A percentile compares a stretch with the other conserved stretches of the same genome.
Conservation (phyloP, 1,284 basidiomycete genomes). For the Cystobasidiaceae sp. region DNA sequence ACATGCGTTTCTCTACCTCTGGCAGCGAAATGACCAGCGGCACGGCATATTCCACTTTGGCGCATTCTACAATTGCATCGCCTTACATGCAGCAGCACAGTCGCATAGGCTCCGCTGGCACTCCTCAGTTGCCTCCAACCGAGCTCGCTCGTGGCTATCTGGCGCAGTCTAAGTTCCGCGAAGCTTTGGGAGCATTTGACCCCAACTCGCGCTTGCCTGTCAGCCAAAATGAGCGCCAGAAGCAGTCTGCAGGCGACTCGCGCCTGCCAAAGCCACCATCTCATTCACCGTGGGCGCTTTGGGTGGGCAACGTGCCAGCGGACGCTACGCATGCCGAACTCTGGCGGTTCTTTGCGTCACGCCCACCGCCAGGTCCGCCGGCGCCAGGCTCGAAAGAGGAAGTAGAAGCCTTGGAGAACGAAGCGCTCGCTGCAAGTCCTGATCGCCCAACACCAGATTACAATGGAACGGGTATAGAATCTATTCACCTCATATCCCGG, state of each 20-base stretch:
- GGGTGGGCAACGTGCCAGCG: constrained; percentile 78
- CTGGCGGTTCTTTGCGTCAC: constrained; percentile 71
- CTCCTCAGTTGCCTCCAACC: constrained; percentile 5
- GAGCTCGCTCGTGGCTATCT: constrained; percentile 36
- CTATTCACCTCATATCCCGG: constrained; percentile 85
- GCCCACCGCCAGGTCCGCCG: constrained; percentile 38
- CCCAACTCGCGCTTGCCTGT: constrained; percentile 13
- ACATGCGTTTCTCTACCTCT: not conserved
- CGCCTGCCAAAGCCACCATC: constrained; percentile 39
- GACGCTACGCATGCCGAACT: constrained; percentile 83
- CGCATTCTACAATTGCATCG: not conserved
- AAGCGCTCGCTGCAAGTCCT: constrained; percentile 18
- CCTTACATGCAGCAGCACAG: not conserved
- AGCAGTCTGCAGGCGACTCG: constrained; percentile 1
- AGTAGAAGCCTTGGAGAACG: constrained; percentile 18
- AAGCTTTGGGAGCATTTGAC: constrained; percentile 23
- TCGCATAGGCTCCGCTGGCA: not conserved
- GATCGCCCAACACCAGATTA: constrained; percentile 37
- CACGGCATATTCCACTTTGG: not conserved
- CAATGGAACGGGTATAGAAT: constrained; percentile 61
- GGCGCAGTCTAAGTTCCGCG: constrained; percentile 34
- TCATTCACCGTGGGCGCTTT: constrained; percentile 63
- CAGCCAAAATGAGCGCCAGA: not conserved
- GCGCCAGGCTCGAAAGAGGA: constrained; percentile 33
- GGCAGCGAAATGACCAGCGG: not conserved